phyloP scores from a whole-genome alignment of 345 rosid species.

The Pistacia atlantica region DNA sequence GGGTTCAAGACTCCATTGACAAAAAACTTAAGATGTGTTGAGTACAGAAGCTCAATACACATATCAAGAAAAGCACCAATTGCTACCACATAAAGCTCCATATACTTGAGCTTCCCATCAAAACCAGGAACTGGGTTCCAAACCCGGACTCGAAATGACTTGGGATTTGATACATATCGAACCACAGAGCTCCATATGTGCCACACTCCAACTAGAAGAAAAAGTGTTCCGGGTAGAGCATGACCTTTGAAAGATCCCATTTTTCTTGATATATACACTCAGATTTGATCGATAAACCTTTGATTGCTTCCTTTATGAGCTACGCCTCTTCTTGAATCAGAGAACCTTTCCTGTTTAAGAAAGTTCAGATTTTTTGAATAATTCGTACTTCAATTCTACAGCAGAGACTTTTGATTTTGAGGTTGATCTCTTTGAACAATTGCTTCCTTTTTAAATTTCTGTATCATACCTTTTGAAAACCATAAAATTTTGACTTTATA shows the following conservation, averaged over 20 bases:
- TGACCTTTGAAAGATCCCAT: slow-evolving; percentile 99
- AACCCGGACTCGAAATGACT: slow-evolving; percentile 67
- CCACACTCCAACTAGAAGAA: slow-evolving; percentile 79
- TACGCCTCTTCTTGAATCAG: background rate
- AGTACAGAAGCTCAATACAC: slow-evolving; percentile 87
- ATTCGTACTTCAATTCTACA: background rate
- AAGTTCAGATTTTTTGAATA: background rate
- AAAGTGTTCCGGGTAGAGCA: slow-evolving; percentile 84
- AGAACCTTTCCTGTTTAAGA: slow-evolving; percentile 4
- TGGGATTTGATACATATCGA: slow-evolving; percentile 63
- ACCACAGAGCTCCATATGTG: slow-evolving; percentile 77
- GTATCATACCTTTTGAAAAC: no score
- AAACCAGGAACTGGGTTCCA: slow-evolving; percentile 90
- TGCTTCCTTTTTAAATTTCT: no score
- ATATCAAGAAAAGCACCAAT: slow-evolving; percentile 77
- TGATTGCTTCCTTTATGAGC: background rate
- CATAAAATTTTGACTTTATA: no score
- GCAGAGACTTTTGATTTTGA: background rate
- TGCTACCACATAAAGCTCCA: slow-evolving; percentile 83
- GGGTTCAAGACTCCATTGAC: slow-evolving; percentile 83
- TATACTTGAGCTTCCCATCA: slow-evolving; percentile 67
- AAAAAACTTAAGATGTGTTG: slow-evolving; percentile 86
- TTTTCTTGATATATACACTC: slow-evolving; percentile 6
- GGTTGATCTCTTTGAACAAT: no score
- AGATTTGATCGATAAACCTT: background rate